Conservation (phyloP, 163 green algal species). For the Prototheca stagnorum region DNA sequence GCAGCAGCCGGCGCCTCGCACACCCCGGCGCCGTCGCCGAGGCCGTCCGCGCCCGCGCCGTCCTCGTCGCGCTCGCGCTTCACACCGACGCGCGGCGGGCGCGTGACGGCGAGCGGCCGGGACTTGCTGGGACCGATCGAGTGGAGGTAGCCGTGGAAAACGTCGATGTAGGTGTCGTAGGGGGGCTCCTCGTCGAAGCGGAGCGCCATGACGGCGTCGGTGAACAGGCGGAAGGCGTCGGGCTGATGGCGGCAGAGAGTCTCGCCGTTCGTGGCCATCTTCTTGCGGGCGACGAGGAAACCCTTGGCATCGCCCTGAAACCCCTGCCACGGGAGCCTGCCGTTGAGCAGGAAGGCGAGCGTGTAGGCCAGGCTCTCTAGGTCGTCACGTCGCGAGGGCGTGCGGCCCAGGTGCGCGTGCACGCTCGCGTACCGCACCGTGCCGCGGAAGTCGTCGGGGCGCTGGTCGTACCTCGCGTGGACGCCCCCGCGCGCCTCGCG, state of each 20-base stretch:
- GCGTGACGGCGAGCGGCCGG: conserved; percentile 5
- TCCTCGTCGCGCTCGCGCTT: conserved; percentile 71
- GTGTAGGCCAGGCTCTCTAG: conserved; percentile 41
- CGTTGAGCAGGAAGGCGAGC: conserved; percentile 35
- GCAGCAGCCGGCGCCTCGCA: too few relatives aligned
- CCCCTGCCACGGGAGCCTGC: conserved; percentile 34
- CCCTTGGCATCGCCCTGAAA: conserved; percentile 37
- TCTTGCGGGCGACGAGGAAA: conserved; percentile 99
- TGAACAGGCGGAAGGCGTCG: conserved; percentile 80
- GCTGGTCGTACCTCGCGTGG: conserved; percentile 28
- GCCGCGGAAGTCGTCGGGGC: conserved; percentile 33
- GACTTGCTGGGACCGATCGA: conserved; percentile 4
- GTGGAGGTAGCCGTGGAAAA: conserved; percentile 35
- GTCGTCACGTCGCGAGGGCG: conserved; percentile 29
- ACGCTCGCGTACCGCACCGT: conserved; percentile 37
- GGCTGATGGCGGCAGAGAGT: conserved; percentile 91
- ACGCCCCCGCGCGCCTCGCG: conserved; percentile 9
- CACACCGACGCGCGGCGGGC: conserved; percentile 54
- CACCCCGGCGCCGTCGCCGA: too few relatives aligned
- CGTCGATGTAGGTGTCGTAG: conserved; percentile 26
- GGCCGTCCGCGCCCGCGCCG: conserved; percentile 6
- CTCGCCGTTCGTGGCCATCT: conserved; percentile 94
- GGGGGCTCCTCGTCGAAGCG: conserved; percentile 85
- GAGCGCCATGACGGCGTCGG: conserved; percentile 92
- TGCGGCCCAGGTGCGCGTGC: conserved; percentile 36